Percentiles rank a stretch among this genome's conserved stretches.
Evolutionary conservation across 345 rosid genomes (phyloP).

Genomic region (Ricinus communis): DNA sequence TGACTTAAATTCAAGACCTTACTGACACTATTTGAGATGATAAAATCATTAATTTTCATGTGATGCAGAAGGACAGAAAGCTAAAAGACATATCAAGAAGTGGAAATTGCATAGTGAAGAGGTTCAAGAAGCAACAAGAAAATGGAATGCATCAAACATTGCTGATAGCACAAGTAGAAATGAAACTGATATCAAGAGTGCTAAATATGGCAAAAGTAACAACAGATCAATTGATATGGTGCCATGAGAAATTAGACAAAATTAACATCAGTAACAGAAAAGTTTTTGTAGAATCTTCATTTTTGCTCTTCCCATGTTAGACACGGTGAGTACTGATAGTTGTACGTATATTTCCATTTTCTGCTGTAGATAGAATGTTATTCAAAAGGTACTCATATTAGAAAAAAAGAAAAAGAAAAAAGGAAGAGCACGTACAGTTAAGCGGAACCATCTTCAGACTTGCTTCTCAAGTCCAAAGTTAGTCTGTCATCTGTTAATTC

Average conservation of each 20-base stretch:
- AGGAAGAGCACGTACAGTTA: too few species aligned
- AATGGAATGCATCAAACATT: background rate
- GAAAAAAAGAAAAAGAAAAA: too few species aligned
- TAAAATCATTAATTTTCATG: background rate
- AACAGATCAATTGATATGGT: conserved; percentile 29
- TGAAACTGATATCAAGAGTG: conserved; percentile 26
- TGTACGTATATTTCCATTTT: background rate
- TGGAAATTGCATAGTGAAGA: conserved; percentile 31
- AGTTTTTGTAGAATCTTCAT: conserved; percentile 25
- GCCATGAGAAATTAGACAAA: conserved; percentile 29
- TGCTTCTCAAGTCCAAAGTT: too few species aligned
- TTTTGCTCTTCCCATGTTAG: conserved; percentile 26
- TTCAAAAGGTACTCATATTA: background rate
- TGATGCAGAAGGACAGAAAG: conserved; percentile 22
- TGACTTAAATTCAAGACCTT: background rate
- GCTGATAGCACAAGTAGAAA: conserved; percentile 23
- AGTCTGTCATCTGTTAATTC: too few species aligned
- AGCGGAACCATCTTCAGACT: too few species aligned
- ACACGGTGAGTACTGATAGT: background rate
- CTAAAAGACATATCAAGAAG: conserved; percentile 26
- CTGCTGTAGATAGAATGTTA: background rate
- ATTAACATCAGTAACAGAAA: conserved; percentile 14
- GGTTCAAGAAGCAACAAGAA: conserved; percentile 18
- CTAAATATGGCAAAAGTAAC: conserved; percentile 22
- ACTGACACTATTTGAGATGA: background rate